Evolutionary conservation across 2,329 filamentous ascomycete species (phyloP), one percentile per base, ranked within the genome.

Genomic region (Epichloe scottii): DNA sequence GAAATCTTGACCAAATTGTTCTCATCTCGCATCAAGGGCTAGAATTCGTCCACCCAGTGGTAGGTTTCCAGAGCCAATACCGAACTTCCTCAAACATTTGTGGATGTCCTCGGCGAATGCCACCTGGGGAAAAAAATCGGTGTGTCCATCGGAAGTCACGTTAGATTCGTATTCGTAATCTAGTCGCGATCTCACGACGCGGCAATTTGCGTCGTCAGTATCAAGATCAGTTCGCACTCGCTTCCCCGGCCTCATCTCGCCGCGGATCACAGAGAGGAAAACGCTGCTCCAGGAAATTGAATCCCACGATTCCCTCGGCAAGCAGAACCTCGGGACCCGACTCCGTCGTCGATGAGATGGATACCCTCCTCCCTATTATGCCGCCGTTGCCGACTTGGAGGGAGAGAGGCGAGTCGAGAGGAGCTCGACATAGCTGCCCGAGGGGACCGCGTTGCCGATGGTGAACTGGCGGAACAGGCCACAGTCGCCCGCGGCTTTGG

Each of bases 261-360:
- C 12, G 26, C 8, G 15, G 3, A 44, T 43, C 30, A 49, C 12
- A 47, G 33, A 42, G 30, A 41, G n/a, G 50, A 40, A 1, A 35
- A 4, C 46, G 46, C 6, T 39, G 54, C 35, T 55, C 60, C 49
- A 62, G 48, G 43, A 66, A 68, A 37, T 76, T 76, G 57, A 73
- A 74, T 1, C 73, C 73, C 4, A 75, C 70, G n/a, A 76, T 72
- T 0, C 73, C 73, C 54, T 76, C 72, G 0, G 73, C 72, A 3
- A 74, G 54, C 0, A 72, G 63, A 5, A 56, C 55, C 26, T 58
- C 58, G 33, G 40, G 53, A 11, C 65, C 65, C 55, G 50, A 53
- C 0, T 50, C 45, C 0, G 56, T 50, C 0, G 59, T 55, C 0
- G 63, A 61, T 33, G 63, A 65, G 0, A 76, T 49, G 0, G 72